phyloP scores from a whole-genome alignment of 2,329 filamentous ascomycete genomes.

The Neoarthrinium moseri region DNA sequence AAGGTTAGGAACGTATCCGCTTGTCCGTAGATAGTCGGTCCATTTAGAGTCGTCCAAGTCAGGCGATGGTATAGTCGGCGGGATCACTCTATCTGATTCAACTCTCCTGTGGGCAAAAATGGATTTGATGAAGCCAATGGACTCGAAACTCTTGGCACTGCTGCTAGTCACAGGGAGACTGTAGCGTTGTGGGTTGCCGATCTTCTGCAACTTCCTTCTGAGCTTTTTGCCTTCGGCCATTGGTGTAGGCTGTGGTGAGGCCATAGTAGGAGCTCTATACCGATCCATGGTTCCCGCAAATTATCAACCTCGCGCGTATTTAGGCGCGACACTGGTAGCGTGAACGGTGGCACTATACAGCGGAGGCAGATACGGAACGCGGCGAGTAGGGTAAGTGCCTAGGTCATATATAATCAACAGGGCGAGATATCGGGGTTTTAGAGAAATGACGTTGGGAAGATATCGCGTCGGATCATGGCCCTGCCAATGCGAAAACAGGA shows the following conservation, averaged over 20 bases:
- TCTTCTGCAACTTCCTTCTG: conserved; percentile 29
- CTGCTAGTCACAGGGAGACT: conserved; percentile 15
- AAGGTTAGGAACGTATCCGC: conserved; percentile 18
- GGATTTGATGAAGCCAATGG: conserved; percentile 5
- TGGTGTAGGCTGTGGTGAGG: neutral
- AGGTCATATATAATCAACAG: neutral
- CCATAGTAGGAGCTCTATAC: conserved; percentile 1
- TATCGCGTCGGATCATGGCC: conserved; percentile 7
- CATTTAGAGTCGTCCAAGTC: conserved; percentile 23
- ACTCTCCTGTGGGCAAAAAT: conserved; percentile 10
- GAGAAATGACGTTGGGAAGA: conserved; percentile 20
- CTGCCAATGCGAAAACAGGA: conserved; percentile 29
- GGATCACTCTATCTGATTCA: conserved; percentile 10
- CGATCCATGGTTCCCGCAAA: neutral
- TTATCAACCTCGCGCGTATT: no score
- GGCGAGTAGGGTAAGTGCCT: neutral
- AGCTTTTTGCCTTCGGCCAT: conserved; percentile 28
- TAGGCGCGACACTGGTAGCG: neutral
- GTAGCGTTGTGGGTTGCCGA: conserved; percentile 17
- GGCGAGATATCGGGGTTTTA: neutral
- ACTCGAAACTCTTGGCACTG: neutral
- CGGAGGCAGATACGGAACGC: neutral
- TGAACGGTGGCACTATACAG: neutral
- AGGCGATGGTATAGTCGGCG: conserved; percentile 8
- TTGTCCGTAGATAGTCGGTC: conserved; percentile 27